A percentile compares a stretch with the other conserved stretches of the same genome.
Evolutionary conservation across 306 rosid species (phyloP).

Genomic region (Canavalia gladiata): DNA sequence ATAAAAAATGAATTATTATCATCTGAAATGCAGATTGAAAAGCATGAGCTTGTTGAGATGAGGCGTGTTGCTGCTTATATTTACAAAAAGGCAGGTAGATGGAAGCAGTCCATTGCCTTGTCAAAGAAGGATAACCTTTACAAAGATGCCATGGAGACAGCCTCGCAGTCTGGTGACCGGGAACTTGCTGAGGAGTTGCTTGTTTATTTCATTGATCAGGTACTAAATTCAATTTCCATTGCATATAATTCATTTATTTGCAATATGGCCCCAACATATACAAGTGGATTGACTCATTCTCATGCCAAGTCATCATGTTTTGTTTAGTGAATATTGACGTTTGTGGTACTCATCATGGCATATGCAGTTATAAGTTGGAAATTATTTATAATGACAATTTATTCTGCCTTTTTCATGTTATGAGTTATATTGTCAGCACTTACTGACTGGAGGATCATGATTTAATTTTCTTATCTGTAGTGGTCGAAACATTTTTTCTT

Average conservation of each 20-base stretch:
- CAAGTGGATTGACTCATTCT: conserved; percentile 13
- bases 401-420: conserved; percentile 20
- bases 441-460: conserved; percentile 14
- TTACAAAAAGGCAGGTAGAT: conserved; percentile 97
- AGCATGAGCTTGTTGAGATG: conserved; percentile 98
- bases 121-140: conserved; percentile 98
- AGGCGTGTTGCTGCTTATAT: conserved; percentile 99
- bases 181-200: conserved; percentile 99
- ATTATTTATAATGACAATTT: conserved; percentile 16
- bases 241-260: background rate
- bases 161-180: conserved; percentile 98
- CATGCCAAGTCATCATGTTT: conserved; percentile 9
- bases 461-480: conserved; percentile 21
- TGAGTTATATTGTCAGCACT: conserved; percentile 5
- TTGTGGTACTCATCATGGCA: conserved; percentile 19
- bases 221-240: conserved; percentile 43
- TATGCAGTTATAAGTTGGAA: conserved; percentile 40
- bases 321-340: conserved; percentile 19
- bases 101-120: conserved; percentile 99
- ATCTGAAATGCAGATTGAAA: conserved; percentile 78
- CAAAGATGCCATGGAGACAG: conserved; percentile 99
- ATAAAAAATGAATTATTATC: background rate
- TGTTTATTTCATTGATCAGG: conserved; percentile 95
- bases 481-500: background rate
- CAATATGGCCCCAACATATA: background rate